phyloP scores from a whole-genome alignment of 2,329 filamentous ascomycete genomes.

The Colletotrichum tanaceti region DNA sequence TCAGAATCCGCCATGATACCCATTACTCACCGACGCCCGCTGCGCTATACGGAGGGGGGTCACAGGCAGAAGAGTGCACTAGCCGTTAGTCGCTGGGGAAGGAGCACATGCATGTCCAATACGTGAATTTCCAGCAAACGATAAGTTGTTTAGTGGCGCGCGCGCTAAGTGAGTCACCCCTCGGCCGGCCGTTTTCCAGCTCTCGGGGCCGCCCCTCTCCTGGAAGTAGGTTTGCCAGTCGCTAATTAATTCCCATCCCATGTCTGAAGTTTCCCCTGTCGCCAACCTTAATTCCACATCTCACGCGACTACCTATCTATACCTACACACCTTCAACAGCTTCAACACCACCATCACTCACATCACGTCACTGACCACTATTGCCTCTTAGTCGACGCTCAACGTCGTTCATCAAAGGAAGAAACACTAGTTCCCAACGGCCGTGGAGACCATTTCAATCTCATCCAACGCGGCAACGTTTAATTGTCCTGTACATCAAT shows the following conservation, averaged over 20 bases:
- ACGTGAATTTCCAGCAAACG: not conserved
- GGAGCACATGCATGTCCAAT: not conserved
- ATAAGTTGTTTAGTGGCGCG: too few relatives aligned
- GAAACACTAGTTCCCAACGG: too few relatives aligned
- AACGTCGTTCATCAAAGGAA: too few relatives aligned
- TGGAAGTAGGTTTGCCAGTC: too few relatives aligned
- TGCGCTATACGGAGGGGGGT: not conserved
- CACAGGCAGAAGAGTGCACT: not conserved
- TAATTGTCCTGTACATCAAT: too few relatives aligned
- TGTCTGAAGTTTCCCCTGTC: not conserved
- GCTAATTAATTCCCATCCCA: not conserved
- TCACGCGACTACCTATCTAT: not conserved
- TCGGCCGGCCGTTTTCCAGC: not conserved
- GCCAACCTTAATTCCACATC: conserved; percentile 2
- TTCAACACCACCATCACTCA: not conserved
- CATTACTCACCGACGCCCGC: not conserved
- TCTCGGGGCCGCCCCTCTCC: too few relatives aligned
- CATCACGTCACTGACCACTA: not conserved
- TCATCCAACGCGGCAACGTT: too few relatives aligned
- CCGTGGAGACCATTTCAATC: too few relatives aligned
- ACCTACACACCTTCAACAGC: too few relatives aligned
- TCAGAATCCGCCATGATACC: conserved; percentile 20
- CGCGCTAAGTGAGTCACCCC: conserved; percentile 3
- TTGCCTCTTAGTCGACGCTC: not conserved
- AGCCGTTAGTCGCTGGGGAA: not conserved